These are phyloP conservation scores for Rosellinia necatrix DNA, from an alignment of 2,329 filamentous ascomycete genomes.

Conservation along the genomic window DNA sequence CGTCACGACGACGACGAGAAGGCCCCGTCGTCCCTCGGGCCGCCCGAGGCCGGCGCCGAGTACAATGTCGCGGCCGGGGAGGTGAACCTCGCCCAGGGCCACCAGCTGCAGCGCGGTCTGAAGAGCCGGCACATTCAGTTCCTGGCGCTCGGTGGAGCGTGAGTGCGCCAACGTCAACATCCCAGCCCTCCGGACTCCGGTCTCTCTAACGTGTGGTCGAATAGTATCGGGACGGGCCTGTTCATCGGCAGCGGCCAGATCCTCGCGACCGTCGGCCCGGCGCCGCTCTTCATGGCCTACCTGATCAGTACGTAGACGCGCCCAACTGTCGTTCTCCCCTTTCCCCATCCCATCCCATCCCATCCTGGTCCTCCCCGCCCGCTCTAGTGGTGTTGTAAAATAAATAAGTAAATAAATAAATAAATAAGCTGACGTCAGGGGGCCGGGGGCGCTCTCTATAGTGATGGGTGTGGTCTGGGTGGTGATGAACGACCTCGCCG, in stretches of 20 bases:
- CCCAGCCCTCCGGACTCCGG: background rate
- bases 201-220: slow-evolving; percentile 11
- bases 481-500: slow-evolving; percentile 59
- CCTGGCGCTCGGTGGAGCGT: slow-evolving; percentile 57
- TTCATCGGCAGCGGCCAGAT: slow-evolving; percentile 66
- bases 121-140: slow-evolving; percentile 67
- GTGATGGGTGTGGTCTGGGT: slow-evolving; percentile 59
- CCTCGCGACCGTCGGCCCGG: slow-evolving; percentile 61
- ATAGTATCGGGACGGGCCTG: slow-evolving; percentile 64
- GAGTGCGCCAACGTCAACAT: slow-evolving; percentile 28
- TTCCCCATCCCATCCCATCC: too few species aligned
- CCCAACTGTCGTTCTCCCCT: too few species aligned
- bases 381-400: too few species aligned
- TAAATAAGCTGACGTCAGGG: too few species aligned
- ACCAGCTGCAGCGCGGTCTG: slow-evolving; percentile 59
- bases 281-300: slow-evolving; percentile 73
- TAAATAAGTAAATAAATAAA: too few species aligned
- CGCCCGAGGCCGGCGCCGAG: slow-evolving; percentile 32
- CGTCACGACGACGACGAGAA: too few species aligned
- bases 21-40: slow-evolving; percentile 21
- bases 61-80: slow-evolving; percentile 34
- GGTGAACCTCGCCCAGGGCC: slow-evolving; percentile 41
- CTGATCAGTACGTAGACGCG: too few species aligned
- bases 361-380: too few species aligned
- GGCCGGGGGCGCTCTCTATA: too few species aligned